Evolutionary conservation across 139 green algal species (phyloP), one percentile per base, ranked within the genome.

Genomic region (Haematococcus sp.): DNA sequence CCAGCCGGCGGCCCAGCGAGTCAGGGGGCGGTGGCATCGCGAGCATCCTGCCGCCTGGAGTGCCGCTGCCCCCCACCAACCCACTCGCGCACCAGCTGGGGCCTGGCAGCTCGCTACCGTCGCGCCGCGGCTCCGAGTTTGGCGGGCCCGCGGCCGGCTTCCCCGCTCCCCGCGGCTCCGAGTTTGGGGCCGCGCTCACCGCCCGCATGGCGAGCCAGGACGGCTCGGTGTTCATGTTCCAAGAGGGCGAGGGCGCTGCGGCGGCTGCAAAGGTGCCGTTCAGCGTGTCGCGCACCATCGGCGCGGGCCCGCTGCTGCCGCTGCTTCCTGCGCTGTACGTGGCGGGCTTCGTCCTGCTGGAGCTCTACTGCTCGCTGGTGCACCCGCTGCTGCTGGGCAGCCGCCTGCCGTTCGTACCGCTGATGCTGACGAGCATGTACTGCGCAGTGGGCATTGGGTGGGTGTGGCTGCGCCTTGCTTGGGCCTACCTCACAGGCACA

Each of bases 371-470:
- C 68, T 67, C 30, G 20, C 27, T 85, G 7, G 31, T 86, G 25
- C 89, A 95, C 65, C 70, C 44, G 1, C 1, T 71, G 0, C 22
- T 94, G 31, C 63, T 89, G 52, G 44, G 68, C 5, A 60, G 33
- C 0, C 74, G 73, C 17, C 75, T 97, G 51, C 88, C 88, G 2
- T 98, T 98, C 72, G 66, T 95, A 49, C 94, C 93, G 4, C 85
- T 98, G 55, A 87, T 97, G 81, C 70, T 95, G 31, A 92, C 85
- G 25, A 95, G 89, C 9, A 54, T 90, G 40, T 94, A 93, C 78
- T 93, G 90, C 80, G 81, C 86, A 0, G 7, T 86, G 5, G 91
- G 88, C 9, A 34, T 94, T 43, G 64, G 69, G 19, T 77, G 44
- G 49, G 74, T 76, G n/a, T 94, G 86, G 87, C 49, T 17, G 2